These are phyloP conservation scores for Santalum album DNA, from an alignment of 164 flowering plant genomes.

Conservation along the genomic window DNA sequence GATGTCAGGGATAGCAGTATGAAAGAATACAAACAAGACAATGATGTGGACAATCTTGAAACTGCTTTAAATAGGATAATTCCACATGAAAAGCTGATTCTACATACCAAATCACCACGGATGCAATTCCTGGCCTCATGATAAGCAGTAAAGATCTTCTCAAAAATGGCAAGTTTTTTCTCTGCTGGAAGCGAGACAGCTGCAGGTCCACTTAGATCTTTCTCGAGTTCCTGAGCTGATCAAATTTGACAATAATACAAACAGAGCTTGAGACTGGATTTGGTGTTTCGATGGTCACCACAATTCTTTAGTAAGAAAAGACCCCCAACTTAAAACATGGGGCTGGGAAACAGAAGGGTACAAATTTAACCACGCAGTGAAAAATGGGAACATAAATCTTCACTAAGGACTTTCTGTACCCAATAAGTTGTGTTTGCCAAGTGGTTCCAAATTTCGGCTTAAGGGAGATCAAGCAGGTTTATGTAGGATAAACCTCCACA, in stretches of 20 bases:
- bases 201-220: slow-evolving; percentile 54
- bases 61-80: background rate
- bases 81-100: background rate
- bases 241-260: slow-evolving; percentile 5
- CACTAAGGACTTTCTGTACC: too few relatives aligned
- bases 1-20: slow-evolving; percentile 10
- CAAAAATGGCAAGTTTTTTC: slow-evolving; percentile 66
- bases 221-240: slow-evolving; percentile 97
- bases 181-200: slow-evolving; percentile 73
- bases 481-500: too few relatives aligned
- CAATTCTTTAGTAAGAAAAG: too few relatives aligned
- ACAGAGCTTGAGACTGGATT: background rate
- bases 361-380: too few relatives aligned
- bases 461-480: too few relatives aligned
- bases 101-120: slow-evolving; percentile 80
- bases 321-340: too few relatives aligned
- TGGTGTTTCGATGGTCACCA: background rate
- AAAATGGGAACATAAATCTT: too few relatives aligned
- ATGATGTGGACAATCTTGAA: background rate
- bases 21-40: background rate
- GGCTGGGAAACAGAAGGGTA: too few relatives aligned
- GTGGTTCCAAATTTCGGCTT: too few relatives aligned
- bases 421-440: too few relatives aligned
- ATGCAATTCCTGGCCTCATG: slow-evolving; percentile 89
- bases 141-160: slow-evolving; percentile 86